A percentile compares a stretch with the other conserved stretches of the same genome.
Evolutionary conservation across 2,329 filamentous ascomycete genomes (phyloP).

Genomic region (Orbilia brochopaga): DNA sequence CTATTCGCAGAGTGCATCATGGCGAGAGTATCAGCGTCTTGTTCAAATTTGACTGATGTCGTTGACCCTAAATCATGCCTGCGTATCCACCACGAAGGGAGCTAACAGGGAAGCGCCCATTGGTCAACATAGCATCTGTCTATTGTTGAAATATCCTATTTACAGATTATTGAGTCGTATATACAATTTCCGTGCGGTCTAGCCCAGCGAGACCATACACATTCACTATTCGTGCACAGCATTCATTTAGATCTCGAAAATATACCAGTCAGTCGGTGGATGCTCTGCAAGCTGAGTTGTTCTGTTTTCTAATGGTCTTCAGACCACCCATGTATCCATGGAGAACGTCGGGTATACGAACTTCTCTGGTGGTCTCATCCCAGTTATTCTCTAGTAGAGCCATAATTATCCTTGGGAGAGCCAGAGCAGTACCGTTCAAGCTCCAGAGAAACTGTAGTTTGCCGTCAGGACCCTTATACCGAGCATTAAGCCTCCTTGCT

Average conservation of each 20-base stretch:
- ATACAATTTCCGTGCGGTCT: too few relatives aligned
- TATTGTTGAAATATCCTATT: neutral
- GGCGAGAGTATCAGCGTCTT: constrained; percentile 96
- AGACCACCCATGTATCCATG: constrained; percentile 82
- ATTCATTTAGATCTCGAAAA: neutral
- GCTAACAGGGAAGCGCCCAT: too few relatives aligned
- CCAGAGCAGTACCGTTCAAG: constrained; percentile 90
- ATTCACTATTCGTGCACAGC: neutral
- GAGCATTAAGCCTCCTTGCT: constrained; percentile 77
- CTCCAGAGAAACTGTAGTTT: constrained; percentile 81
- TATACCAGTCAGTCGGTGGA: neutral
- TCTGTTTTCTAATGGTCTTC: constrained; percentile 66
- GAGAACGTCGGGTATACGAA: constrained; percentile 79
- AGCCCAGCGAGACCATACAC: constrained; percentile 13
- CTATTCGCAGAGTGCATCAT: constrained; percentile 93
- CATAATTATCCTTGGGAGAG: constrained; percentile 85
- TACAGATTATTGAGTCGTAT: constrained; percentile 8
- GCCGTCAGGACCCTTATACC: constrained; percentile 65
- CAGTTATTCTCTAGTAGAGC: constrained; percentile 90
- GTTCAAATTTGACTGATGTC: constrained; percentile 77
- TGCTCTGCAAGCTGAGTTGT: neutral
- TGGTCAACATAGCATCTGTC: too few relatives aligned
- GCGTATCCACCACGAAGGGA: neutral
- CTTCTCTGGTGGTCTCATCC: constrained; percentile 71
- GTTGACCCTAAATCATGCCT: too few relatives aligned